phyloP scores from a whole-genome alignment of 257 asterid genomes.

The Solanum chilense region DNA sequence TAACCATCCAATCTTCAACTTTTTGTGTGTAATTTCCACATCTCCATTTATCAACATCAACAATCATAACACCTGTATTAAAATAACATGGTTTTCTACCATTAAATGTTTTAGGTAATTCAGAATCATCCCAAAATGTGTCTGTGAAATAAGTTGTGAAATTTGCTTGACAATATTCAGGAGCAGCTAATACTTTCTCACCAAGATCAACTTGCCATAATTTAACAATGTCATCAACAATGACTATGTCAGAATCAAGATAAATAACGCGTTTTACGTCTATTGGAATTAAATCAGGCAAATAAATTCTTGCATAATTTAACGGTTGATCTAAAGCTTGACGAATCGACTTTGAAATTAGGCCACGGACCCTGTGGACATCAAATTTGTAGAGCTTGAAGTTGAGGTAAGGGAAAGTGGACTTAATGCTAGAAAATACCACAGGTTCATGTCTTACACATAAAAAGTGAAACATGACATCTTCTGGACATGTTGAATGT shows the following conservation, averaged over 20 bases:
- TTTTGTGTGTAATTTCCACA: conserved; percentile 9
- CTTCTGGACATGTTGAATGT: conserved; percentile 35
- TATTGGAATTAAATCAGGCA: conserved; percentile 6
- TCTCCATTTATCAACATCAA: conserved; percentile 33
- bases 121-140: conserved; percentile 13
- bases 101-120: conserved; percentile 4
- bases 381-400: conserved; percentile 23
- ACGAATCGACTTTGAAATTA: conserved; percentile 28
- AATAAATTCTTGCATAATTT: conserved; percentile 23
- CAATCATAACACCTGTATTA: conserved; percentile 34
- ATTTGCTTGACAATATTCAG: conserved; percentile 27
- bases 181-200: conserved; percentile 17
- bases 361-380: conserved; percentile 7
- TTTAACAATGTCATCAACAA: conserved; percentile 23
- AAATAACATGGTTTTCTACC: conserved; percentile 33
- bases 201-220: conserved; percentile 18
- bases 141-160: conserved; percentile 21
- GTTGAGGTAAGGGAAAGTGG: conserved; percentile 34
- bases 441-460: conserved; percentile 7
- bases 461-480: conserved; percentile 27
- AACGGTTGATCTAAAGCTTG: conserved; percentile 31
- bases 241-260: conserved; percentile 23
- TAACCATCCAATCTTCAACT: conserved; percentile 35
- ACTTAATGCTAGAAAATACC: conserved; percentile 8
- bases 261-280: conserved; percentile 20